Evolutionary conservation across 2,329 filamentous ascomycete species (phyloP).

Genomic region (Sarocladium kiliense): DNA sequence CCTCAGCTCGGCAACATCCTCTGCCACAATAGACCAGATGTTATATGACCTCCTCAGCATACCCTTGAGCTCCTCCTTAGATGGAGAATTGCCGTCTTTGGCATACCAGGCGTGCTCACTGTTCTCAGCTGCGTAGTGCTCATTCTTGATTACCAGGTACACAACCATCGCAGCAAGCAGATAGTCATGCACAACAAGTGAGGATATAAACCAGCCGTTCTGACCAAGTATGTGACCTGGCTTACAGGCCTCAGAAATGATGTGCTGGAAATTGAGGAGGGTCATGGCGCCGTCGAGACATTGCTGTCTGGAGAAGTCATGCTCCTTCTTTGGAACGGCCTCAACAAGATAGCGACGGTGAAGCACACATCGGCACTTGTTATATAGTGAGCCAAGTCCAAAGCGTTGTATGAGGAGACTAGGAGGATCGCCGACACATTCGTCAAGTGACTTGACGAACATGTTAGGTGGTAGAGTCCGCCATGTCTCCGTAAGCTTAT

Average conservation of each 20-base stretch:
- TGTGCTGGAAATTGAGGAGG: slow-evolving; percentile 42
- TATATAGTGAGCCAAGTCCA: slow-evolving; percentile 45
- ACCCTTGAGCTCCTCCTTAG: slow-evolving; percentile 32
- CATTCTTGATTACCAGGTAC: slow-evolving; percentile 40
- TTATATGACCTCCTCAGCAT: slow-evolving; percentile 36
- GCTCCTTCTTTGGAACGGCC: slow-evolving; percentile 32
- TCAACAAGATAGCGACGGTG: slow-evolving; percentile 49
- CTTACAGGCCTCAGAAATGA: slow-evolving; percentile 33
- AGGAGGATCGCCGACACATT: slow-evolving; percentile 43
- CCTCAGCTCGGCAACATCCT: slow-evolving; percentile 31
- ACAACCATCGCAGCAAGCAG: slow-evolving; percentile 47
- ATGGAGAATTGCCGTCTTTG: slow-evolving; percentile 24
- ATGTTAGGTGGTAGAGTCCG: slow-evolving; percentile 41
- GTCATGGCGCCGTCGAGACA: slow-evolving; percentile 45
- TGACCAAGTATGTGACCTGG: slow-evolving; percentile 38
- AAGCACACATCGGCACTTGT: slow-evolving; percentile 51
- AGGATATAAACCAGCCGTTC: slow-evolving; percentile 39
- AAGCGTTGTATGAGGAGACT: slow-evolving; percentile 46
- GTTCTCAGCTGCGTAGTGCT: slow-evolving; percentile 31
- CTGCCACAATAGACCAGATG: slow-evolving; percentile 38
- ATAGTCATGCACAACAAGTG: slow-evolving; percentile 42
- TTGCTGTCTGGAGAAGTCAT: slow-evolving; percentile 40
- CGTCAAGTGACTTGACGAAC: slow-evolving; percentile 40
- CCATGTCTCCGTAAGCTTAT: slow-evolving; percentile 39
- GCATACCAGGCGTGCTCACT: slow-evolving; percentile 29